Percentiles rank a stretch among this genome's conserved stretches.
Conservation (phyloP, 2,329 filamentous ascomycete genomes). For the Penicillium capsulatum region DNA sequence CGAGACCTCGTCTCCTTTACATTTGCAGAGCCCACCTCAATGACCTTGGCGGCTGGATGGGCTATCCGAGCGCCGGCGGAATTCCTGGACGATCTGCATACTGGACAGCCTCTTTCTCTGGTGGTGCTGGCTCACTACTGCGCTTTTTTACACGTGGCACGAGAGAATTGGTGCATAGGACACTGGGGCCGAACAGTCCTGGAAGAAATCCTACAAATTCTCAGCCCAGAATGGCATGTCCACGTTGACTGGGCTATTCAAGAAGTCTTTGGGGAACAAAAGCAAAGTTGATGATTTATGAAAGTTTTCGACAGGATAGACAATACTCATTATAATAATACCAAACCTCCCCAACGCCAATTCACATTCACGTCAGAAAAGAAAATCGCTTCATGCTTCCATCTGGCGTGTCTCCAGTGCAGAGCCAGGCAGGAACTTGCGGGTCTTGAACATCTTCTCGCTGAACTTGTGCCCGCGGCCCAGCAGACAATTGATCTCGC, state of each 20-base stretch:
- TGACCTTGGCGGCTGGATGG: slow-evolving; percentile 21
- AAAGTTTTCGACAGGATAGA: too few relatives aligned
- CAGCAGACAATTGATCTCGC: slow-evolving; percentile 23
- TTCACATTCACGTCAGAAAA: too few relatives aligned
- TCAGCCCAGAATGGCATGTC: slow-evolving; percentile 14
- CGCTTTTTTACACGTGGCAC: slow-evolving; percentile 15
- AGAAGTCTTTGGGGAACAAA: too few relatives aligned
- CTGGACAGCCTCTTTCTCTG: slow-evolving; percentile 13
- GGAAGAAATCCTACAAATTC: slow-evolving; percentile 10
- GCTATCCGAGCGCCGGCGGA: slow-evolving; percentile 15
- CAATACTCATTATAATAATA: too few relatives aligned
- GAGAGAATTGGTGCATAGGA: slow-evolving; percentile 18
- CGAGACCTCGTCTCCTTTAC: slow-evolving; percentile 10
- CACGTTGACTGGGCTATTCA: slow-evolving; percentile 20
- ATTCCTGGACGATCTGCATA: slow-evolving; percentile 13
- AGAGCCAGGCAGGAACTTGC: slow-evolving; percentile 10
- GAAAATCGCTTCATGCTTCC: slow-evolving; percentile 1
- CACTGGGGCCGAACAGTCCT: slow-evolving; percentile 18
- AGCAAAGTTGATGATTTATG: too few relatives aligned
- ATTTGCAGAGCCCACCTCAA: slow-evolving; percentile 14
- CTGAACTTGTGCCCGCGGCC: slow-evolving; percentile 19
- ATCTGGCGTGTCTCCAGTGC: slow-evolving; percentile 3
- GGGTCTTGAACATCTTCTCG: slow-evolving; percentile 13
- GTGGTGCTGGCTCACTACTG: slow-evolving; percentile 24
- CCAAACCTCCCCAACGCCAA: too few relatives aligned